phyloP scores from a whole-genome alignment of 768 basidiomycete genomes.

The Mycena albidolilacea region DNA sequence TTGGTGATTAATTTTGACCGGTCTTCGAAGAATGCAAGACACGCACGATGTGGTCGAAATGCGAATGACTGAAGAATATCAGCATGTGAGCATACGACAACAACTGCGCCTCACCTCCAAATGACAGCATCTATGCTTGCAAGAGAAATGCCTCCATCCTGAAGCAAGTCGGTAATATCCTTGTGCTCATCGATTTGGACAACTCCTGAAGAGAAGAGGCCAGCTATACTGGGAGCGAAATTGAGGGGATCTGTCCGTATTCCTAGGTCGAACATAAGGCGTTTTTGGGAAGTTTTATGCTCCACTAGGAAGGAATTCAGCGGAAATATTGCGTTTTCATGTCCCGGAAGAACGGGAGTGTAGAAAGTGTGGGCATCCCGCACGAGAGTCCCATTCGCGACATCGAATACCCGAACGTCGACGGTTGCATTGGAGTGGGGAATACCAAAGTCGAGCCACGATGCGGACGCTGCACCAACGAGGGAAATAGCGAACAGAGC shows the following conservation, averaged over 20 bases:
- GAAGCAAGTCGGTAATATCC: conserved; percentile 18
- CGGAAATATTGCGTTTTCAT: not conserved
- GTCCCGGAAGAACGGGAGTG: conserved; percentile 2
- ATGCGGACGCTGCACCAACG: not conserved
- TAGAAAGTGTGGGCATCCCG: not conserved
- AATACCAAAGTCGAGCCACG: conserved; percentile 21
- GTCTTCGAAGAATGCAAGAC: not conserved
- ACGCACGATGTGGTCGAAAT: conserved; percentile 13
- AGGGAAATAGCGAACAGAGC: conserved; percentile 11
- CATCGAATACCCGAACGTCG: conserved; percentile 26
- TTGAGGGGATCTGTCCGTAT: conserved; percentile 18
- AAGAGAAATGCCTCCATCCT: conserved; percentile 15
- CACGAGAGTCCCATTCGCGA: conserved; percentile 3
- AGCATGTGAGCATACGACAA: not conserved
- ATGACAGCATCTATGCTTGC: conserved; percentile 22
- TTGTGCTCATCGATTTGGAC: conserved; percentile 1
- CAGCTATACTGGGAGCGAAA: not conserved
- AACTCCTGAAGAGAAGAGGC: not conserved
- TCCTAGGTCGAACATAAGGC: conserved; percentile 35
- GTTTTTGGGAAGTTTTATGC: conserved; percentile 5
- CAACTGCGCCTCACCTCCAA: conserved; percentile 16
- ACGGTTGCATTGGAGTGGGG: conserved; percentile 26
- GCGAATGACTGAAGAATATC: not conserved
- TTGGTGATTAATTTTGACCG: too few species aligned
- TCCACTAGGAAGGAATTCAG: conserved; percentile 30